Conservation (phyloP, 1,284 basidiomycete genomes). For the Earliella scabrosa region DNA sequence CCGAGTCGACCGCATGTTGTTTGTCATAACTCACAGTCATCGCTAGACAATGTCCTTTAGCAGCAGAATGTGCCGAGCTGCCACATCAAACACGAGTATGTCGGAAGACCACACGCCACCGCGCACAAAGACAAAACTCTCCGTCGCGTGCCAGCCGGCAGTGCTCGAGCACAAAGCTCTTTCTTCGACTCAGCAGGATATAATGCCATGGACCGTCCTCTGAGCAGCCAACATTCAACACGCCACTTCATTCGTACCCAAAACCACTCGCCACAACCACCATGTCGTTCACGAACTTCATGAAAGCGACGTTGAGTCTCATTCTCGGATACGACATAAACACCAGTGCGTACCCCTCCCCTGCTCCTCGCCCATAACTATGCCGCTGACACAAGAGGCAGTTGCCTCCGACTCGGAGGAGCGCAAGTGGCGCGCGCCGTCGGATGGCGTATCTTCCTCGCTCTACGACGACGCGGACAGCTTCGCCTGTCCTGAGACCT, state of each 20-base stretch:
- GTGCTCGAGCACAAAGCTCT: no score
- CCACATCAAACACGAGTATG: no score
- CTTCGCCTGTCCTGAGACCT: not conserved
- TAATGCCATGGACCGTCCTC: not conserved
- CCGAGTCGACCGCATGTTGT: no score
- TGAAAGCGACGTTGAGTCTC: slow-evolving; percentile 11
- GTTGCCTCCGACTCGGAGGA: not conserved
- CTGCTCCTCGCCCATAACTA: not conserved
- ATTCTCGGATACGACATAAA: slow-evolving; percentile 11
- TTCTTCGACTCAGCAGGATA: no score
- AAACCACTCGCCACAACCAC: not conserved
- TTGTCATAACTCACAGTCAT: no score
- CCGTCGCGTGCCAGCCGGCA: no score
- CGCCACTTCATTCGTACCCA: not conserved
- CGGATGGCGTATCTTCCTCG: not conserved
- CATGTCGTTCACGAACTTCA: slow-evolving; percentile 2
- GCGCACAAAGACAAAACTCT: no score
- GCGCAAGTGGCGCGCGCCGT: not conserved
- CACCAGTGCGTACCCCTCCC: slow-evolving; percentile 1
- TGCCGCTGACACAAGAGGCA: not conserved
- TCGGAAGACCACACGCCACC: no score
- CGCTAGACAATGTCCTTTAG: no score
- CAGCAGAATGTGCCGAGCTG: no score
- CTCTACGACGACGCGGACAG: slow-evolving; percentile 2
- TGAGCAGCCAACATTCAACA: not conserved